Conservation (phyloP, 768 basidiomycete species). For the Leccinum barrowsii region DNA sequence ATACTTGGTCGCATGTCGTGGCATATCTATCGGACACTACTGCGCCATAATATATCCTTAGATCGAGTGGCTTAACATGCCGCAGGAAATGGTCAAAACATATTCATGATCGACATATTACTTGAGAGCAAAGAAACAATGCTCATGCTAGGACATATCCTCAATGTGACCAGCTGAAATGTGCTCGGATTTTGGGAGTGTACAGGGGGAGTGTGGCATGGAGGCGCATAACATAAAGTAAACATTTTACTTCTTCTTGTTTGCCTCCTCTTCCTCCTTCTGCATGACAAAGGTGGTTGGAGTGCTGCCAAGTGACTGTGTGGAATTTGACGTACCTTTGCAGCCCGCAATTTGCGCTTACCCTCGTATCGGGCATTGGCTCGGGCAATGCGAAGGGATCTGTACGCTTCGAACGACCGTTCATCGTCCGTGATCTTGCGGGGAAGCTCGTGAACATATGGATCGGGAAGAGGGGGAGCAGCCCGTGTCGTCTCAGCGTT, state of each 20-base stretch:
- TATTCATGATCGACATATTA: not conserved
- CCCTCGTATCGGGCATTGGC: conserved; percentile 84
- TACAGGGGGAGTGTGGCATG: conserved; percentile 26
- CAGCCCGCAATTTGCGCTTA: conserved; percentile 77
- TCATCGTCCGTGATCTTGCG: conserved; percentile 92
- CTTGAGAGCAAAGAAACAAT: not conserved
- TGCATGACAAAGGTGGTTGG: conserved; percentile 30
- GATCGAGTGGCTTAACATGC: conserved; percentile 1
- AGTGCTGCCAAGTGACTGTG: conserved; percentile 1
- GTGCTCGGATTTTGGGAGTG: conserved; percentile 38
- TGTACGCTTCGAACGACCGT: conserved; percentile 84
- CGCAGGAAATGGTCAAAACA: not conserved
- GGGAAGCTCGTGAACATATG: conserved; percentile 73
- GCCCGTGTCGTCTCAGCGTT: conserved; percentile 70
- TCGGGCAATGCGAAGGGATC: conserved; percentile 80
- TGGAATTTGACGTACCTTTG: conserved; percentile 58
- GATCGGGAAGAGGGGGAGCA: conserved; percentile 61
- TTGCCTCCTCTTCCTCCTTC: conserved; percentile 91
- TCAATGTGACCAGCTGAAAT: conserved; percentile 8
- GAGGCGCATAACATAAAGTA: conserved; percentile 16
- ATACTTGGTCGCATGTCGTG: not conserved
- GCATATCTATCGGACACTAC: not conserved
- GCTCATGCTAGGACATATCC: conserved; percentile 33
- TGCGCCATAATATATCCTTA: not conserved
- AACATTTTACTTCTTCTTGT: conserved; percentile 77